Evolutionary conservation across 768 basidiomycete genomes (phyloP), one percentile per base, ranked within the genome.

Genomic region (Mycena maculata): DNA sequence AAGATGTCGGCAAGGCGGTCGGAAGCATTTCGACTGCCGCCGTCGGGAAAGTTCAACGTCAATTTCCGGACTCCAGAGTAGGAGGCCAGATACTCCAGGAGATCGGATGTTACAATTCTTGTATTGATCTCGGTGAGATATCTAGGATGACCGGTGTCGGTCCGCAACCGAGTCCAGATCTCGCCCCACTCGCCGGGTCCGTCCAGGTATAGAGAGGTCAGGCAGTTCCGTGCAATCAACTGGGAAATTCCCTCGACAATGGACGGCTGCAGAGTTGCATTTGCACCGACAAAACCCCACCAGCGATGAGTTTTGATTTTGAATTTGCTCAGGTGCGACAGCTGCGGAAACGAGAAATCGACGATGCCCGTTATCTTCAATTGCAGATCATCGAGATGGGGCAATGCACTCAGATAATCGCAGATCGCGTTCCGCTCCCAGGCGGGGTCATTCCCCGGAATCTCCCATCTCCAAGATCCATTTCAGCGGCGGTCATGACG

Each of bases 1-100:
- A 60, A 49, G 5, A 39, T 20, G n/a, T 60, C 36, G 3, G 58
- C 58, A 15, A 60, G 47, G 9, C 58, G 58, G 36, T 60, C 25
- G 25, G 58, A 49, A 12, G 33, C 36, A 5, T 15, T 10, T 25
- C 25, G 16, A 20, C 33, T 48, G 36, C n/a, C 36, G 15, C 13
- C 23, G 4, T n/a, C 31, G 0, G 28, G 15, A 22, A 25, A 10
- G 11, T 27, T 12, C 18, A 60, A 25, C 16, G 31, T 16, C 33
- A 47, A 16, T 18, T 13, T 7, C 2, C 23, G 41, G 7, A 49
- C 2, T 1, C 58, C 58, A 7, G 47, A 38, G 25, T 60, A 60
- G 5, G 58, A 48, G 33, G 10, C 47, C n/a, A 60, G 47, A 28
- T 58, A 50, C 28, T 15, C 30, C 12, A 50, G 30, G 4, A 50